Evolutionary conservation across 2,329 filamentous ascomycete genomes (phyloP).

Genomic region (Aspergillus ochraceus): DNA sequence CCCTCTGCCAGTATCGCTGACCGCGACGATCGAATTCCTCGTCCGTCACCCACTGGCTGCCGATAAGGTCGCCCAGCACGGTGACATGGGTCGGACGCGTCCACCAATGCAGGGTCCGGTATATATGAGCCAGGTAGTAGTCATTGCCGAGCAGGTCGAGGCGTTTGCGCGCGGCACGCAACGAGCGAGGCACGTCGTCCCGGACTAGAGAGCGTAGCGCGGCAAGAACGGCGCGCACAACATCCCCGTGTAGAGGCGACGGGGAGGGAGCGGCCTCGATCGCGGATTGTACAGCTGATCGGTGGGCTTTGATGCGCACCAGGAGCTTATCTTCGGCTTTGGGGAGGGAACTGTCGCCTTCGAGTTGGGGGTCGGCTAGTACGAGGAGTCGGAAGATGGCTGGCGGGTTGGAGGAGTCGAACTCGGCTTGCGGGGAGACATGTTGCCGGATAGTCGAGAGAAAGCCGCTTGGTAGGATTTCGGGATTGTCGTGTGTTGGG

Average conservation of each 20-base stretch:
- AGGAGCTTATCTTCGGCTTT: constrained; percentile 46
- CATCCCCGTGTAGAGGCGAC: constrained; percentile 17
- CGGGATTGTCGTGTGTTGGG: constrained; percentile 27
- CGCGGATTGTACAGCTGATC: constrained; percentile 22
- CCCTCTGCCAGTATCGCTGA: constrained; percentile 74
- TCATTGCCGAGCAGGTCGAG: constrained; percentile 93
- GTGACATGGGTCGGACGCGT: constrained; percentile 80
- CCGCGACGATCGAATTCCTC: constrained; percentile 76
- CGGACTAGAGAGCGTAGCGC: constrained; percentile 47
- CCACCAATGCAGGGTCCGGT: constrained; percentile 81
- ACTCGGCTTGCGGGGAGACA: constrained; percentile 16
- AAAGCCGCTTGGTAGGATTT: constrained; percentile 23
- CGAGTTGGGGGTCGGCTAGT: constrained; percentile 88
- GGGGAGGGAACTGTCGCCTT: constrained; percentile 84
- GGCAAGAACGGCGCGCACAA: constrained; percentile 22
- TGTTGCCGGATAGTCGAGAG: constrained; percentile 41
- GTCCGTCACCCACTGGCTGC: constrained; percentile 91
- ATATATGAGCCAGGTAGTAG: constrained; percentile 90
- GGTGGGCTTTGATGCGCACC: constrained; percentile 43
- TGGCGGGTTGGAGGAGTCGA: constrained; percentile 16
- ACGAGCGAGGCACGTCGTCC: constrained; percentile 67
- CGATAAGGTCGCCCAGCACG: constrained; percentile 86
- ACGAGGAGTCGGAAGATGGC: constrained; percentile 86
- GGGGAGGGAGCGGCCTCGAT: constrained; percentile 15
- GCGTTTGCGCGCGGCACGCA: constrained; percentile 71